Evolutionary conservation across 176 grass and related monocot genomes (phyloP).

Genomic region (Paspalum vaginatum): DNA sequence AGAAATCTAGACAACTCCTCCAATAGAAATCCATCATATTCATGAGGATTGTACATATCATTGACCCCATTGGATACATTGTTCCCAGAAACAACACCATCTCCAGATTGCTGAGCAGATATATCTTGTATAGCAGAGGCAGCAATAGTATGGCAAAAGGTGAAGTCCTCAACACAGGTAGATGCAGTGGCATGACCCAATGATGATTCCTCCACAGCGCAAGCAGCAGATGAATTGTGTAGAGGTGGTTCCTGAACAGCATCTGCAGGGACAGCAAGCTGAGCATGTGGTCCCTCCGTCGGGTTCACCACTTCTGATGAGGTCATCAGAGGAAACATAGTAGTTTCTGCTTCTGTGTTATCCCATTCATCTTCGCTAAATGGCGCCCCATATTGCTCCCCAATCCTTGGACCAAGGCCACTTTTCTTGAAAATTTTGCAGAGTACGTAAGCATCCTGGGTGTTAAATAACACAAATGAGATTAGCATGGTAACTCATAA

Average conservation of each 20-base stretch:
- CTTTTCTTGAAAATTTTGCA: conserved; percentile 99
- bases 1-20: conserved; percentile 60
- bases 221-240: conserved; percentile 24
- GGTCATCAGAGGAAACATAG: conserved; percentile 38
- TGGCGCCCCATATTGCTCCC: conserved; percentile 92
- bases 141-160: conserved; percentile 23
- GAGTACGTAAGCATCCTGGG: conserved; percentile 76
- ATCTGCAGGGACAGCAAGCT: neutral
- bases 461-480: neutral
- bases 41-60: conserved; percentile 8
- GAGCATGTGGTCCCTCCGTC: neutral
- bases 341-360: conserved; percentile 42
- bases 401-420: conserved; percentile 89
- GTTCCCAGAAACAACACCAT: conserved; percentile 22
- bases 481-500: neutral
- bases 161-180: neutral
- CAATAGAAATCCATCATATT: conserved; percentile 56
- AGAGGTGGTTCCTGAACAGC: conserved; percentile 1
- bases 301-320: conserved; percentile 35
- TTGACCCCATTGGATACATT: conserved; percentile 24
- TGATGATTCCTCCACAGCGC: conserved; percentile 15
- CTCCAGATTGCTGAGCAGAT: conserved; percentile 22
- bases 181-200: neutral
- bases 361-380: conserved; percentile 94
- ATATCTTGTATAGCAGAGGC: conserved; percentile 32